phyloP scores from a whole-genome alignment of 306 rosid genomes.

The Cucurbita maxima region DNA sequence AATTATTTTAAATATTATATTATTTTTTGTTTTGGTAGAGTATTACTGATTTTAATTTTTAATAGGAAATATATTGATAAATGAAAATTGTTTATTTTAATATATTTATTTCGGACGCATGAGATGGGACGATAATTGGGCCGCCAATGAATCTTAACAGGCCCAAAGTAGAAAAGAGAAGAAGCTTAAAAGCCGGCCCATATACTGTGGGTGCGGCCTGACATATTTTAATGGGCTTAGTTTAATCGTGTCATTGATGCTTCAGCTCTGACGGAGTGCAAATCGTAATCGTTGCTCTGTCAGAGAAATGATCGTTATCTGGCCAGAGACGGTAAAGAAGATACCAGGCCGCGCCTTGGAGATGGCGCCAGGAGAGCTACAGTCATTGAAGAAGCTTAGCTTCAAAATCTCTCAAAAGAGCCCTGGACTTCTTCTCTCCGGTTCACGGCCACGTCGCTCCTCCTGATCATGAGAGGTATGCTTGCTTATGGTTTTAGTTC shows the following conservation, averaged over 20 bases:
- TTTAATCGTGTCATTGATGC: too few species aligned
- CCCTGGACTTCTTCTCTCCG: slow-evolving; percentile 91
- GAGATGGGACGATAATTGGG: too few species aligned
- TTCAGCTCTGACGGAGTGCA: not conserved
- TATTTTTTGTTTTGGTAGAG: too few species aligned
- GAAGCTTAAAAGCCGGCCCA: not conserved
- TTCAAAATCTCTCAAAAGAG: slow-evolving; percentile 81
- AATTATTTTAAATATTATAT: too few species aligned
- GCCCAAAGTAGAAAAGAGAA: not conserved
- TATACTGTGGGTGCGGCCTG: not conserved
- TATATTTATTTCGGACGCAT: too few species aligned
- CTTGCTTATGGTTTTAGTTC: not conserved
- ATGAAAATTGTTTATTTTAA: too few species aligned
- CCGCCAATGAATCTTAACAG: not conserved
- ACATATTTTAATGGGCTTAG: not conserved
- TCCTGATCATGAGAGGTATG: slow-evolving; percentile 51
- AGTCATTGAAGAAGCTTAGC: slow-evolving; percentile 83
- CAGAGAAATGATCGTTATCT: not conserved
- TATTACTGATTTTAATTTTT: too few species aligned
- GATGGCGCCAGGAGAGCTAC: slow-evolving; percentile 75
- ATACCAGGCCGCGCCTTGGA: slow-evolving; percentile 42
- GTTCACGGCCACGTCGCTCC: slow-evolving; percentile 53
- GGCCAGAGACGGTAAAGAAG: not conserved
- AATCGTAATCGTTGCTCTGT: not conserved
- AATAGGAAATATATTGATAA: too few species aligned